A percentile compares a stretch with the other conserved stretches of the same genome.
phyloP scores from a whole-genome alignment of 2,329 filamentous ascomycete genomes.

The Phyllosticta ampelicida region DNA sequence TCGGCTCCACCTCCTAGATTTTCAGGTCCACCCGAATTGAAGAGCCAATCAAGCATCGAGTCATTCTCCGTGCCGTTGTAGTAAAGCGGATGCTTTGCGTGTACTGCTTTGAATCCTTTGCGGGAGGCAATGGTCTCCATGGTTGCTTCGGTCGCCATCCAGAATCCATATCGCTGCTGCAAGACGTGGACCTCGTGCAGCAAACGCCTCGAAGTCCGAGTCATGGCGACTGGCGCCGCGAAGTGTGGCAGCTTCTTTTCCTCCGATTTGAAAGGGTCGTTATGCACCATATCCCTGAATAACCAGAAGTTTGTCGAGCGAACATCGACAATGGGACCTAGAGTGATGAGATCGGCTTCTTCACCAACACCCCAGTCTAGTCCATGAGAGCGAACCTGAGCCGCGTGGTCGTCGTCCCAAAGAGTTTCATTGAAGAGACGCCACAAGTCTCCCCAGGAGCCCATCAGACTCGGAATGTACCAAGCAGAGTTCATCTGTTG shows the following conservation, averaged over 20 bases:
- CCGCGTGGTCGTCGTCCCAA: slow-evolving; percentile 31
- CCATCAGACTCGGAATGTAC: slow-evolving; percentile 44
- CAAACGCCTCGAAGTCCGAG: slow-evolving; percentile 69
- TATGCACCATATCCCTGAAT: slow-evolving; percentile 42
- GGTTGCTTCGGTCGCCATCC: slow-evolving; percentile 96
- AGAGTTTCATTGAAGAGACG: slow-evolving; percentile 30
- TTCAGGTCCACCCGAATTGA: slow-evolving; percentile 7
- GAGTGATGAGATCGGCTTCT: slow-evolving; percentile 81
- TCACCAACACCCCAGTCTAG: slow-evolving; percentile 83
- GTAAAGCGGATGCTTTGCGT: slow-evolving; percentile 77
- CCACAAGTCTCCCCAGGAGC: slow-evolving; percentile 37
- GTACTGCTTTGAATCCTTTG: slow-evolving; percentile 87
- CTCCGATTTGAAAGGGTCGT: slow-evolving; percentile 57
- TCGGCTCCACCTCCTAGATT: slow-evolving; percentile 8
- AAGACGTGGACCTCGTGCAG: slow-evolving; percentile 75
- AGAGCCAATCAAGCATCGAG: slow-evolving; percentile 6
- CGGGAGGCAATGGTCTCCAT: slow-evolving; percentile 77
- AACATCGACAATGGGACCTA: slow-evolving; percentile 87
- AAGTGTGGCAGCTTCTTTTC: slow-evolving; percentile 51
- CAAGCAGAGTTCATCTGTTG: slow-evolving; percentile 48
- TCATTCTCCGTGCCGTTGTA: slow-evolving; percentile 8
- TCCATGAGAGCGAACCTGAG: slow-evolving; percentile 63
- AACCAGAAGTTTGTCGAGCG: slow-evolving; percentile 64
- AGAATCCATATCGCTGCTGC: slow-evolving; percentile 78
- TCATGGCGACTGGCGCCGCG: slow-evolving; percentile 53